Conservation (phyloP, 495 filamentous ascomycete species). For the Xylaria acuta region DNA sequence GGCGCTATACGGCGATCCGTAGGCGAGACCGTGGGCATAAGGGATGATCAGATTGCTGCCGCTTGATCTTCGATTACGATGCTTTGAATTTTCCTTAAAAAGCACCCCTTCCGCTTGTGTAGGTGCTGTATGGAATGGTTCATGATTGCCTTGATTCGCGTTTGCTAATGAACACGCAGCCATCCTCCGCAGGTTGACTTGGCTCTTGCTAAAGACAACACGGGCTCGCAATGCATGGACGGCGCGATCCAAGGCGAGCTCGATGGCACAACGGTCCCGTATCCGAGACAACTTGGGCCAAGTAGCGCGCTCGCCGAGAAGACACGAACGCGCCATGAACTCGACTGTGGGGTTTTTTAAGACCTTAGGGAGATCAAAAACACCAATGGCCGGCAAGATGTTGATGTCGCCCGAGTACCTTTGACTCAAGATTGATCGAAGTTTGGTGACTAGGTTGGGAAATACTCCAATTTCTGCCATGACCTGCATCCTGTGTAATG, state of each 20-base stretch:
- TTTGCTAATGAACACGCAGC: slow-evolving; percentile 38
- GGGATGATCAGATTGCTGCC: slow-evolving; percentile 34
- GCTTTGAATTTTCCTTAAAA: slow-evolving; percentile 30
- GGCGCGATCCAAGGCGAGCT: slow-evolving; percentile 82
- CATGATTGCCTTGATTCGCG: slow-evolving; percentile 17
- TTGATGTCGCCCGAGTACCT: slow-evolving; percentile 96
- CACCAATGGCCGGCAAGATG: slow-evolving; percentile 81
- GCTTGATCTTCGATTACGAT: slow-evolving; percentile 36
- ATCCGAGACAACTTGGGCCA: slow-evolving; percentile 89
- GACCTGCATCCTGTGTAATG: slow-evolving; percentile 79
- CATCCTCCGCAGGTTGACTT: slow-evolving; percentile 64
- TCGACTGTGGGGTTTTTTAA: slow-evolving; percentile 85
- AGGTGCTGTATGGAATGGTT: slow-evolving; percentile 15
- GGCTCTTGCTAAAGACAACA: slow-evolving; percentile 80
- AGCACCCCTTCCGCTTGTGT: slow-evolving; percentile 14
- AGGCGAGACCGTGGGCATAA: slow-evolving; percentile 9
- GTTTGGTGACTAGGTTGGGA: slow-evolving; percentile 79
- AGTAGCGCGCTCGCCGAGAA: slow-evolving; percentile 82
- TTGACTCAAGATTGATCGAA: slow-evolving; percentile 81
- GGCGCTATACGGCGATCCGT: slow-evolving; percentile 35
- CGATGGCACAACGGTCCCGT: slow-evolving; percentile 82
- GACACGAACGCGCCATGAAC: slow-evolving; percentile 81
- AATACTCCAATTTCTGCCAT: slow-evolving; percentile 84
- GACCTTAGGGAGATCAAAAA: slow-evolving; percentile 75
- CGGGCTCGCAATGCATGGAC: slow-evolving; percentile 76